Evolutionary conservation across 192 early-diverging fungal genomes (phyloP).

Genomic region (Allomyces macrogynus): DNA sequence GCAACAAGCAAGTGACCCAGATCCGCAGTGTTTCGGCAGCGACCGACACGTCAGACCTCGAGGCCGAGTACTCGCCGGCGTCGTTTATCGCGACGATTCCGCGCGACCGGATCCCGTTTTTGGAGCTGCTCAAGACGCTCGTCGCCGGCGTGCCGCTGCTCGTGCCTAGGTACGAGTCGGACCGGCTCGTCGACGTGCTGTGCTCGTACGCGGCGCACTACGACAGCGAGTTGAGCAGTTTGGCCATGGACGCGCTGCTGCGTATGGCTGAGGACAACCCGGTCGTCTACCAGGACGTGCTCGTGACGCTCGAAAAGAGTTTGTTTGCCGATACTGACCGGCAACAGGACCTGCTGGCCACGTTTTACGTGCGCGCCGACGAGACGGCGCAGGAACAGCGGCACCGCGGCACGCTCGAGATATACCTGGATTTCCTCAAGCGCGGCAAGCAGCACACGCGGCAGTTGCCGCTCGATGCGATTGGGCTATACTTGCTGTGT

Average conservation of each 20-base stretch:
- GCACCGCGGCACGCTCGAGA: slow-evolving; percentile 35
- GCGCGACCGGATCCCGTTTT: slow-evolving; percentile 34
- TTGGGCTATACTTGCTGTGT: slow-evolving; percentile 51
- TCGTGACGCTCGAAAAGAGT: not conserved
- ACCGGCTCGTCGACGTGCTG: slow-evolving; percentile 56
- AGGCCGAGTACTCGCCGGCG: slow-evolving; percentile 15
- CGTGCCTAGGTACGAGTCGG: slow-evolving; percentile 36
- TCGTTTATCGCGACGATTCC: slow-evolving; percentile 27
- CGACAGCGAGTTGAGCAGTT: slow-evolving; percentile 57
- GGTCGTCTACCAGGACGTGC: slow-evolving; percentile 2
- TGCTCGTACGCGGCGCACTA: slow-evolving; percentile 60
- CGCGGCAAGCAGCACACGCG: slow-evolving; percentile 29
- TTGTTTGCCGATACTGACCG: not conserved
- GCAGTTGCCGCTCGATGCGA: slow-evolving; percentile 24
- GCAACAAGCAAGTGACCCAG: not conserved
- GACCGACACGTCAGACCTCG: not conserved
- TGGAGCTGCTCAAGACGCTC: slow-evolving; percentile 47
- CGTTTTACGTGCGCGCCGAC: slow-evolving; percentile 25
- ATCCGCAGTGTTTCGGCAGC: not conserved
- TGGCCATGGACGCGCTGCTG: slow-evolving; percentile 36
- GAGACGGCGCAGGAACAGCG: slow-evolving; percentile 25
- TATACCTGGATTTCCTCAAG: slow-evolving; percentile 42
- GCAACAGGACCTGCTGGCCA: slow-evolving; percentile 9
- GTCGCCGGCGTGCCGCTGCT: slow-evolving; percentile 51
- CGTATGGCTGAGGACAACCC: slow-evolving; percentile 38